A percentile compares a stretch with the other conserved stretches of the same genome.
These are phyloP conservation scores for Cordia subcordata DNA, from an alignment of 257 asterid species.

Conservation along the genomic window DNA sequence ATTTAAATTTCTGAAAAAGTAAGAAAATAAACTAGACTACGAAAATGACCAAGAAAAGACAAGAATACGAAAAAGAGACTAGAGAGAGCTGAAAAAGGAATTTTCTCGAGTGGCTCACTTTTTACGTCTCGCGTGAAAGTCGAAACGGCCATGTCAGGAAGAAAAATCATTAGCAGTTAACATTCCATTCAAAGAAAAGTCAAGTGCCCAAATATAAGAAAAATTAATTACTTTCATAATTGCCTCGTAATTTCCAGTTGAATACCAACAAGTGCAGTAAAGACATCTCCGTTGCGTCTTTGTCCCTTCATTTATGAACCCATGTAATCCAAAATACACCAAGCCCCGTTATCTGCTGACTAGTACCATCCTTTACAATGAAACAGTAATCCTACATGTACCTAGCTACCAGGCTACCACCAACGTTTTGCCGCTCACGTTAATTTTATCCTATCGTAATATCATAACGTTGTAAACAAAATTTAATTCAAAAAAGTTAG, in stretches of 20 bases:
- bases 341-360: too few species aligned
- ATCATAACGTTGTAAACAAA: too few species aligned
- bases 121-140: conserved; percentile 11
- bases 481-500: too few species aligned
- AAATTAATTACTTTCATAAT: conserved; percentile 11
- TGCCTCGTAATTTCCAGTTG: background rate
- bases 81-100: background rate
- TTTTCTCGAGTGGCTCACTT: conserved; percentile 6
- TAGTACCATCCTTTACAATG: too few species aligned
- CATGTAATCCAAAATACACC: background rate
- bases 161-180: background rate
- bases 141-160: conserved; percentile 1
- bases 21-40: too few species aligned
- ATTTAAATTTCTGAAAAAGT: too few species aligned
- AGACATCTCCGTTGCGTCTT: conserved; percentile 18
- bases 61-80: background rate
- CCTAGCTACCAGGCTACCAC: too few species aligned
- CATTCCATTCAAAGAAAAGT: background rate
- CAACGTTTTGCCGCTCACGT: too few species aligned
- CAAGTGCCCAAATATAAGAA: background rate
- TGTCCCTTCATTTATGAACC: conserved; percentile 2
- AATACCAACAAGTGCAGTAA: background rate
- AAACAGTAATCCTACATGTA: too few species aligned
- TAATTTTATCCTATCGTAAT: too few species aligned
- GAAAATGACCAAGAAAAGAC: background rate